Conservation (phyloP, 306 rosid genomes). For the Phaseolus lunatus region DNA sequence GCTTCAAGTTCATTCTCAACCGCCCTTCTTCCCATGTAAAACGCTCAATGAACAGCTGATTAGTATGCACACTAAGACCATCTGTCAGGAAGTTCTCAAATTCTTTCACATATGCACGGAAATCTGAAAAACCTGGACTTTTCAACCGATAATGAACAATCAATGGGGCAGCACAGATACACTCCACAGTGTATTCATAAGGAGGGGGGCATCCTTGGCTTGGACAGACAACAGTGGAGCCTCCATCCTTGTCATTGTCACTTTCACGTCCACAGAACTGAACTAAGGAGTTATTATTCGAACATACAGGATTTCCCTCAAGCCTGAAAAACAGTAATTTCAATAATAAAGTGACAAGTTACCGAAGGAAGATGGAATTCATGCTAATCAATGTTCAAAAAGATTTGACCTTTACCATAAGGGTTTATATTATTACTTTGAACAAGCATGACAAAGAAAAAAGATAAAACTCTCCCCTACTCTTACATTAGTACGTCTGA, state of each 20-base stretch:
- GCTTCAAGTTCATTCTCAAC: constrained; percentile 67
- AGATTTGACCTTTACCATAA: not conserved
- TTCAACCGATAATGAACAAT: constrained; percentile 72
- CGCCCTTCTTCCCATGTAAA: constrained; percentile 76
- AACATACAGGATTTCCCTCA: constrained; percentile 84
- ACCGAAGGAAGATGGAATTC: constrained; percentile 8
- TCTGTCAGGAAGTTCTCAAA: constrained; percentile 60
- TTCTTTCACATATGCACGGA: constrained; percentile 47
- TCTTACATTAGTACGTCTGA: constrained; percentile 13
- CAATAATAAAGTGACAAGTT: not conserved
- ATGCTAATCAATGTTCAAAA: not conserved
- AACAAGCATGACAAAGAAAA: constrained; percentile 19
- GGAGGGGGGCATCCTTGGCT: constrained; percentile 66
- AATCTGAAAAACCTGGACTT: constrained; percentile 85
- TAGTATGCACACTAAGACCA: constrained; percentile 50
- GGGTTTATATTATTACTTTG: not conserved
- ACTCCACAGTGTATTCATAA: constrained; percentile 55
- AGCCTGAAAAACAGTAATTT: constrained; percentile 68
- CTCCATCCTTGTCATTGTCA: constrained; percentile 33
- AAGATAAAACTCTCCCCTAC: not conserved
- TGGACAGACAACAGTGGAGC: constrained; percentile 50
- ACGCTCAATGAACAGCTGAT: constrained; percentile 61
- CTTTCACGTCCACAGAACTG: constrained; percentile 61
- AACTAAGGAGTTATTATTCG: constrained; percentile 46
- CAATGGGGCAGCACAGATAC: constrained; percentile 79